Percentiles rank a stretch among this genome's conserved stretches.
phyloP scores from a whole-genome alignment of 306 rosid genomes.

The Cucurbita pepo region DNA sequence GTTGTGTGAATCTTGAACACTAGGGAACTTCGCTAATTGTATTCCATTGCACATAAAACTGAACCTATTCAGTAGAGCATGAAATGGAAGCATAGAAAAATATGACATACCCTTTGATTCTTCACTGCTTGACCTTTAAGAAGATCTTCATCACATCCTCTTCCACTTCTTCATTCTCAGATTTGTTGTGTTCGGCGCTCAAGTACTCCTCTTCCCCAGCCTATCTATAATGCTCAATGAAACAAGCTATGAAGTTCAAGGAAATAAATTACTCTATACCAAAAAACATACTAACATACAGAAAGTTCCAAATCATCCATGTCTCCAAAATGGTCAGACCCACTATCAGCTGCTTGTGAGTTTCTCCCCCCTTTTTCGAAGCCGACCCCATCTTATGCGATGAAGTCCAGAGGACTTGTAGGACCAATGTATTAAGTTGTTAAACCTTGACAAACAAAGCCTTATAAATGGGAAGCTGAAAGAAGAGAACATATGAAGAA shows the following conservation, averaged over 20 bases:
- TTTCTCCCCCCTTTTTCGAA: constrained; percentile 19
- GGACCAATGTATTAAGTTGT: neutral
- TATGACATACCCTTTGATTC: constrained; percentile 53
- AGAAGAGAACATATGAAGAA: neutral
- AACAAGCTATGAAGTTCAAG: neutral
- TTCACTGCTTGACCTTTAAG: constrained; percentile 80
- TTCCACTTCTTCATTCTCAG: constrained; percentile 10
- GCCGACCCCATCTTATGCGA: constrained; percentile 19
- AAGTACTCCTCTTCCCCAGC: neutral
- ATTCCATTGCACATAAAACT: neutral
- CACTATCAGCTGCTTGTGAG: constrained; percentile 13
- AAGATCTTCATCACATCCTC: constrained; percentile 47
- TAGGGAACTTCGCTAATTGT: neutral
- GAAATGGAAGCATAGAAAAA: neutral
- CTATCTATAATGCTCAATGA: neutral
- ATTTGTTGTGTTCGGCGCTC: neutral
- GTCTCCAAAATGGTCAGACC: constrained; percentile 13
- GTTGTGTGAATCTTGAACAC: neutral
- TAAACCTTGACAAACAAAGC: neutral
- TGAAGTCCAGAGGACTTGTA: neutral
- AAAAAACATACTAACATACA: neutral
- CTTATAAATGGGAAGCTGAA: neutral
- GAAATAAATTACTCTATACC: neutral
- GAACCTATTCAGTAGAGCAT: neutral
- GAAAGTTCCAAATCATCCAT: neutral